These are phyloP conservation scores for Podospora conica DNA, from an alignment of 495 filamentous ascomycete genomes.

Conservation along the genomic window DNA sequence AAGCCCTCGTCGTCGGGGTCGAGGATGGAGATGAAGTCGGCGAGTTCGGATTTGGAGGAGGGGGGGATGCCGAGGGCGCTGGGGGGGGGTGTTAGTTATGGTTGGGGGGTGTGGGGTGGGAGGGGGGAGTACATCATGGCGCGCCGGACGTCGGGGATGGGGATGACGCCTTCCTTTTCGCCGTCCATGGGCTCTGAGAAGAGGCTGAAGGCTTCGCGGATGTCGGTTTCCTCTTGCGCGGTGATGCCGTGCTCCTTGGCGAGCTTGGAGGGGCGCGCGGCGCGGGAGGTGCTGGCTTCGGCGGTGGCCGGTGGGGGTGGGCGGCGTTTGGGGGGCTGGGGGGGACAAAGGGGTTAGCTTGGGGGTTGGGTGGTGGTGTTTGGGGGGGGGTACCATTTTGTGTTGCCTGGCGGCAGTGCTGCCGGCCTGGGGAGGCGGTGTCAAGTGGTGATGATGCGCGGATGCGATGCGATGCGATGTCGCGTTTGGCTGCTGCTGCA, in stretches of 20 bases:
- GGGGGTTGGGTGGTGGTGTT: neutral
- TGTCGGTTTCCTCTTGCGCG: constrained; percentile 77
- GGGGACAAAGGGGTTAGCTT: neutral
- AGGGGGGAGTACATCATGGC: constrained; percentile 61
- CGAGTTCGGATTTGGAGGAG: constrained; percentile 55
- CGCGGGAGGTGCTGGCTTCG: constrained; percentile 17
- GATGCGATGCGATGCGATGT: constrained; percentile 8
- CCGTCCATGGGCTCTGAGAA: constrained; percentile 66
- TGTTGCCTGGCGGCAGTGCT: neutral
- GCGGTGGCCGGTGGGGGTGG: constrained; percentile 18
- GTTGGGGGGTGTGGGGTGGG: neutral
- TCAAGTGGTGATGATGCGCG: neutral
- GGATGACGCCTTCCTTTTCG: constrained; percentile 68
- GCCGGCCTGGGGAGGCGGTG: neutral
- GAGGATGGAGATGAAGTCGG: constrained; percentile 66
- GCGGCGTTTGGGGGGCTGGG: constrained; percentile 40
- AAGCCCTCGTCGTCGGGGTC: constrained; percentile 76
- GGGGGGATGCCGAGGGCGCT: constrained; percentile 74
- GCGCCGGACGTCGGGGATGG: constrained; percentile 69
- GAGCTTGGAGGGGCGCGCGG: constrained; percentile 62
- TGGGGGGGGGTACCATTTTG: neutral
- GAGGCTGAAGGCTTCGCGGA: constrained; percentile 79
- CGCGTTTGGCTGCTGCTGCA: neutral
- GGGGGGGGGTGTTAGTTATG: constrained; percentile 2
- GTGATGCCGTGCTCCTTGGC: constrained; percentile 83